Evolutionary conservation across 352 stramenopile genomes (phyloP), one percentile per base, ranked within the genome.

Genomic region (Phytophthora pseudosyringae): DNA sequence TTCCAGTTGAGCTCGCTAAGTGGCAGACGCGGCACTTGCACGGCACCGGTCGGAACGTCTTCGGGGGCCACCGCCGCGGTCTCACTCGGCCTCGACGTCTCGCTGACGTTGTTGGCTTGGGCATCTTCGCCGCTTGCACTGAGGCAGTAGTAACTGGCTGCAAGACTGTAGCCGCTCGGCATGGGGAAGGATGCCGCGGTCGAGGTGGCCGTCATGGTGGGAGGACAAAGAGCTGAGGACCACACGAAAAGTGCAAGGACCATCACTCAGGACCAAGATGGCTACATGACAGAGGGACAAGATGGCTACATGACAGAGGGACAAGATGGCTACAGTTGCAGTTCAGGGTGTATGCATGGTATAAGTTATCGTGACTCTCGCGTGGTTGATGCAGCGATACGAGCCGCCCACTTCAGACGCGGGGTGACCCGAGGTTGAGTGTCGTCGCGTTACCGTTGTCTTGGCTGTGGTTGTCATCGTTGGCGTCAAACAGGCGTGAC

Each of bases 1-100:
- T 75, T 73, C 73, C 74, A 78, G 40, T 75, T 84, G 28, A 88
- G 59, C 13, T 80, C 66, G 36, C 46, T 73, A 21, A 86, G 64
- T 38, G 64, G 69, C 26, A 88, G 50, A 32, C 79, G 68, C 31
- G 79, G 79, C 25, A 85, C 67, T 59, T 66, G 58, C 28, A 67
- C 45, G 1, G 31, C 31, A 63, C 57, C 32, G 3, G 15, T 26
- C 12, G 29, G 5, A 36, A 28, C 28, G 26, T 48, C 18, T 38
- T 50, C 57, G 21, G 9, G 10, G 10, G 26, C 18, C 10, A 50
- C 47, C 18, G 29, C 3, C n/a, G 35, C 51, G 7, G 28, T 40
- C 13, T 73, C 49, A 35, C 25, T 63, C 50, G 56, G 50, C 18
- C 47, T 62, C 6, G 48, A 29, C 5, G 12, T 13, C 3, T 55